Base-by-base conservation (phyloP, 1,284 basidiomycete genomes). In the Mrakiaceae sp. region DNA sequence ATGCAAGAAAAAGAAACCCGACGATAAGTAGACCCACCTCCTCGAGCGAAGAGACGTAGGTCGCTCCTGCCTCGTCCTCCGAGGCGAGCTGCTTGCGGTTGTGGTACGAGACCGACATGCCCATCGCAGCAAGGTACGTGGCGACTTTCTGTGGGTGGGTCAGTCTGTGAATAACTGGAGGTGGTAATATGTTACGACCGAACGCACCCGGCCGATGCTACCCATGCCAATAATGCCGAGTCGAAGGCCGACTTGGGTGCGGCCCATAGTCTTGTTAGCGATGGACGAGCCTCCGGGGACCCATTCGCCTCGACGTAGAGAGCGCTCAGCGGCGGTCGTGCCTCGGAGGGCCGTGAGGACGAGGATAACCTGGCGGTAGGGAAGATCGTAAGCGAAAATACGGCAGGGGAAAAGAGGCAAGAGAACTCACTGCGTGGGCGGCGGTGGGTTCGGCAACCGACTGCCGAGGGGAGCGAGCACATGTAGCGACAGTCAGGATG, bases 201-300 rank as follows among this genome's bases (percentile, higher is more conserved):
- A 27, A 27, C 27, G 27, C 27, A 27, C 27, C 27, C 27, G 27
- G 27, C 64, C 64, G 8, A 65, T 65, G 47, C 44, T 55, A n/a
- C 64, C 64, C 64, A 65, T 65, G 9, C 64, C 64, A 42, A 65
- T n/a, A 40, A 65, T 65, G 2, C 64, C 64, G 40, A 65, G 11
- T 27, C 44, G 46, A 10, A 60, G 47, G 11, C 64, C 64, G 14
- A 65, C 53, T n/a, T 65, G 64, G 2, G 64, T 43, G 3, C 42
- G 14, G 39, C 64, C 64, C 53, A 65, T 54, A 11, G 54, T 57
- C 43, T 62, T 65, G 53, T 65, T 65, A 2, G 58, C 59, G 9
- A 51, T 16, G 0, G 64, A 60, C 1, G 42, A 40, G 2, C 54
- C 60, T n/a, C 64, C 64, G 5, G 48, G 5, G 10, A n/a, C 47